Evolutionary conservation across 2,329 filamentous ascomycete species (phyloP).

Genomic region (Westerdykella sp.): DNA sequence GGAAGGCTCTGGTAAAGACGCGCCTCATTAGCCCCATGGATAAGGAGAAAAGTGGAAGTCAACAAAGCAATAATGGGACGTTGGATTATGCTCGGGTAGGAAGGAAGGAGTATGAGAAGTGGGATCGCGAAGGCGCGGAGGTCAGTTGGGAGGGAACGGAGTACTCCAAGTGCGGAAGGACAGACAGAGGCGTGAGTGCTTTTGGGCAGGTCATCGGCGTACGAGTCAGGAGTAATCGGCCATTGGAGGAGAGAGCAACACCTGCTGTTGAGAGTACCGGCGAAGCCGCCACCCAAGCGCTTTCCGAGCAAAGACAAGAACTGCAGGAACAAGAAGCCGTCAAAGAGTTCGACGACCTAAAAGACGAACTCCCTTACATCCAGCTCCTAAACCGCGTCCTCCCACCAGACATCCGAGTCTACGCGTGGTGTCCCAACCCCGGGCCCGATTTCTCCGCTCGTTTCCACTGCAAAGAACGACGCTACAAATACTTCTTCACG

Average conservation of each 20-base stretch:
- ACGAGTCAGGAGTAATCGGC: constrained; percentile 71
- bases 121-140: constrained; percentile 32
- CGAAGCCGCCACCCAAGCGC: constrained; percentile 1
- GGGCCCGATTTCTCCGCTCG: constrained; percentile 79
- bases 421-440: constrained; percentile 87
- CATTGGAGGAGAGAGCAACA: constrained; percentile 38
- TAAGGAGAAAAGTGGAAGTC: constrained; percentile 6
- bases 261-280: constrained; percentile 1
- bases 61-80: constrained; percentile 13
- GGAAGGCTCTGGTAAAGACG: constrained; percentile 79
- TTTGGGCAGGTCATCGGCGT: constrained; percentile 93
- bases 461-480: constrained; percentile 84
- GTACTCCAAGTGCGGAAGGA: constrained; percentile 92
- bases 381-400: constrained; percentile 79
- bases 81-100: constrained; percentile 24
- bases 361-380: constrained; percentile 78
- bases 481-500: constrained; percentile 97
- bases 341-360: constrained; percentile 56
- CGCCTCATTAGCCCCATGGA: constrained; percentile 56
- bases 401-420: constrained; percentile 78
- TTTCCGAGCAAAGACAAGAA: constrained; percentile 5
- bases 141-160: constrained; percentile 78
- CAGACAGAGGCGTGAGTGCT: constrained; percentile 87
- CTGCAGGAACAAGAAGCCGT: constrained; percentile 14
- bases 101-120: constrained; percentile 30